phyloP scores from a whole-genome alignment of 495 filamentous ascomycete genomes.

The Penicillium fimorum region DNA sequence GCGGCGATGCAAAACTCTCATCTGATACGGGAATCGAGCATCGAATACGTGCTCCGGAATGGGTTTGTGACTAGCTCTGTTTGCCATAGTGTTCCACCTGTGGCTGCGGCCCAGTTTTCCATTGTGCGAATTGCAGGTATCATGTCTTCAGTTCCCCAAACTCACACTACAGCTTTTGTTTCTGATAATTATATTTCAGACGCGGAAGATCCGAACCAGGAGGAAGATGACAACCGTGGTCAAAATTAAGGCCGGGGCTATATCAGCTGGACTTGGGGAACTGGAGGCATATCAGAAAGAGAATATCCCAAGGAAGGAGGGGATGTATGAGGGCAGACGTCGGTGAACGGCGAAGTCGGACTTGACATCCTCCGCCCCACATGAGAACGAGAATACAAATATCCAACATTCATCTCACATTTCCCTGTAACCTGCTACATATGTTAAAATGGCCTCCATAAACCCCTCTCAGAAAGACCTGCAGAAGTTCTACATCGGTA shows the following conservation, averaged over 20 bases:
- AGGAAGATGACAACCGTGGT: neutral
- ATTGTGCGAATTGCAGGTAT: neutral
- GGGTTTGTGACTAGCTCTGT: neutral
- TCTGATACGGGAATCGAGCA: neutral
- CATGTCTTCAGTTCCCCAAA: neutral
- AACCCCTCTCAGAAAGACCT: slow-evolving; percentile 29
- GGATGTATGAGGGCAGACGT: neutral
- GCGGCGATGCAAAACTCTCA: neutral
- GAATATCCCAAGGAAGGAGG: neutral
- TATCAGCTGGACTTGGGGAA: neutral
- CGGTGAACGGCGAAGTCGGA: neutral
- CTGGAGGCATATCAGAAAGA: neutral
- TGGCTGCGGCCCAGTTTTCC: neutral
- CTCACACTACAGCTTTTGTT: neutral
- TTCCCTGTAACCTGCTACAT: neutral
- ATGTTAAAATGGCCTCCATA: slow-evolving; percentile 8
- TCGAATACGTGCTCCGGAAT: neutral
- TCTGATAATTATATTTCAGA: neutral
- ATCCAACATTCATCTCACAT: neutral
- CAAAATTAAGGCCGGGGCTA: neutral
- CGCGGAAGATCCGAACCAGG: neutral
- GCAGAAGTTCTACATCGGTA: slow-evolving; percentile 56
- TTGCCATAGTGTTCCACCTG: neutral
- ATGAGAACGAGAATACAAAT: slow-evolving; percentile 4
- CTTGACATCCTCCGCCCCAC: slow-evolving; percentile 13